Evolutionary conservation across 2,329 filamentous ascomycete genomes (phyloP).

Genomic region (Parastagonospora nodorum): DNA sequence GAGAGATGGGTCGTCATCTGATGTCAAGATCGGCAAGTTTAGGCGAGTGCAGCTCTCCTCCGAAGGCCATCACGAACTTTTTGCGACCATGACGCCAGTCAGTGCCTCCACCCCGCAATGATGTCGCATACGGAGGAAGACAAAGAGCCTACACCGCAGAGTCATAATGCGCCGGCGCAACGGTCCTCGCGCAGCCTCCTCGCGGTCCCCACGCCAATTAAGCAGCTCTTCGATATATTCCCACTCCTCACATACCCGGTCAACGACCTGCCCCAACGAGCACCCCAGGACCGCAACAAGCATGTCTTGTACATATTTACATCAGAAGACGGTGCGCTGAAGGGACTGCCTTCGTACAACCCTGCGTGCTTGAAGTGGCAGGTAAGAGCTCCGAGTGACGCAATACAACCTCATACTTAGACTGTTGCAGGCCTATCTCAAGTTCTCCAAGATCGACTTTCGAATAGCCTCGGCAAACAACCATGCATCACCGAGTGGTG

Average conservation of each 20-base stretch:
- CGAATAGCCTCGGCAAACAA: slow-evolving; percentile 76
- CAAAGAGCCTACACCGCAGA: slow-evolving; percentile 6
- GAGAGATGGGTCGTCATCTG: not conserved
- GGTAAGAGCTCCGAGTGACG: slow-evolving; percentile 57
- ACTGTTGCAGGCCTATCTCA: slow-evolving; percentile 74
- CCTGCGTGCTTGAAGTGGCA: slow-evolving; percentile 96
- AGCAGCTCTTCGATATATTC: slow-evolving; percentile 81
- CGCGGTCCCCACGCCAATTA: slow-evolving; percentile 74
- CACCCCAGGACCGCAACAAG: slow-evolving; percentile 53
- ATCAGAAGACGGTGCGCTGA: slow-evolving; percentile 63
- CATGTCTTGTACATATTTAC: slow-evolving; percentile 79
- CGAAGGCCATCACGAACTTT: slow-evolving; percentile 28
- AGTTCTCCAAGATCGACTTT: slow-evolving; percentile 73
- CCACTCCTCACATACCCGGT: slow-evolving; percentile 76
- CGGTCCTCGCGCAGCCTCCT: slow-evolving; percentile 34
- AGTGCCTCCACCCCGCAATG: slow-evolving; percentile 18
- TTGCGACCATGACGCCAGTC: slow-evolving; percentile 16
- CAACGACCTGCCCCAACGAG: slow-evolving; percentile 73
- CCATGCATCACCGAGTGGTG: slow-evolving; percentile 87
- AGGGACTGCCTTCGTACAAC: slow-evolving; percentile 78
- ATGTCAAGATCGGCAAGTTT: slow-evolving; percentile 23
- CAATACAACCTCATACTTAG: slow-evolving; percentile 10
- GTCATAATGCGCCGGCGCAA: slow-evolving; percentile 5
- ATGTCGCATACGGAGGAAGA: slow-evolving; percentile 21
- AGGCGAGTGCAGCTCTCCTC: slow-evolving; percentile 31